Evolutionary conservation across 352 stramenopile species (phyloP).

Genomic region (Globisporangium acanthophoron): DNA sequence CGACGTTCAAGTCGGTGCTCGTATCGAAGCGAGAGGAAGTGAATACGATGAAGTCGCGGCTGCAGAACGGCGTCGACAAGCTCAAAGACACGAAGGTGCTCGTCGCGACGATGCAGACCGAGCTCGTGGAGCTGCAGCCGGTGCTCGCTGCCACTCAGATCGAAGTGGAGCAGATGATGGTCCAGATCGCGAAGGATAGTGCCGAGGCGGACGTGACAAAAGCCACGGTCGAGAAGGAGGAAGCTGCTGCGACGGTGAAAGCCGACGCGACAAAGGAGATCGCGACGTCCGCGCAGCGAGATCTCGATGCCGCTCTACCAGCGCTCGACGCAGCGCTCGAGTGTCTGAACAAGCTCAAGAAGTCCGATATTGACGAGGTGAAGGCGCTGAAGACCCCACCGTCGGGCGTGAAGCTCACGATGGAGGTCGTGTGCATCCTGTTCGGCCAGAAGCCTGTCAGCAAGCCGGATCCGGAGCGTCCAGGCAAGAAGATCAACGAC

Average conservation of each 20-base stretch:
- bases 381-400: conserved; percentile 90
- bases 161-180: conserved; percentile 89
- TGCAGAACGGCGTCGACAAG: conserved; percentile 88
- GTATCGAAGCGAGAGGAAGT: conserved; percentile 88
- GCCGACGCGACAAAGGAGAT: conserved; percentile 88
- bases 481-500: conserved; percentile 90
- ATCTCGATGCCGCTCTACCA: conserved; percentile 85
- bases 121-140: conserved; percentile 79
- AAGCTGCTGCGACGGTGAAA: conserved; percentile 82
- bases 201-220: conserved; percentile 87
- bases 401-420: conserved; percentile 88
- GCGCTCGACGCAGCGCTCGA: conserved; percentile 83
- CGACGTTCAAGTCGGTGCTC: conserved; percentile 88
- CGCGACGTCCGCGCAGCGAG: conserved; percentile 80
- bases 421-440: conserved; percentile 90
- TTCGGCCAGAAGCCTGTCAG: conserved; percentile 89
- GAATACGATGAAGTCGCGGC: conserved; percentile 75
- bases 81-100: conserved; percentile 75
- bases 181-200: conserved; percentile 87
- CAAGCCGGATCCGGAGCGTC: conserved; percentile 81
- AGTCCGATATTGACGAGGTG: conserved; percentile 90
- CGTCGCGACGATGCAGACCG: conserved; percentile 80
- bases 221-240: conserved; percentile 83
- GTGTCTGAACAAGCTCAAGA: conserved; percentile 89
- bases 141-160: conserved; percentile 71